A percentile compares a stretch with the other conserved stretches of the same genome.
Conservation (phyloP, 202 grass and related monocot species). For the Panicum virgatum region DNA sequence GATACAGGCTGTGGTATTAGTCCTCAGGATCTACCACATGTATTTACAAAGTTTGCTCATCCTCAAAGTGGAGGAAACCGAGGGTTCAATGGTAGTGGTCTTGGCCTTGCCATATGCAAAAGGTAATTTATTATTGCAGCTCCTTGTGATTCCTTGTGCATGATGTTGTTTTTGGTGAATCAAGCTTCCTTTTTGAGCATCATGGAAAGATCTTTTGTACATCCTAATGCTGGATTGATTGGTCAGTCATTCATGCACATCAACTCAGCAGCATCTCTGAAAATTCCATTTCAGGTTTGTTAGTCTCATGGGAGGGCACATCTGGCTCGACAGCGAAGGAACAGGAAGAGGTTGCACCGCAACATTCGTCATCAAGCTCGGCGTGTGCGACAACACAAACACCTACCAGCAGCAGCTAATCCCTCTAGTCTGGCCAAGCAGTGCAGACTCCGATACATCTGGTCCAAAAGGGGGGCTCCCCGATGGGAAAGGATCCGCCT, state of each 20-base stretch:
- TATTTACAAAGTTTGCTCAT: conserved; percentile 88
- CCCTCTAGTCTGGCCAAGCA: conserved; percentile 53
- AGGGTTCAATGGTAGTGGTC: conserved; percentile 73
- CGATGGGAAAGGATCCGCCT: conserved; percentile 26
- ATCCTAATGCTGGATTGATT: not conserved
- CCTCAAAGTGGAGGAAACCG: conserved; percentile 55
- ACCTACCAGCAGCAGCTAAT: conserved; percentile 64
- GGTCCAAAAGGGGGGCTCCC: conserved; percentile 20
- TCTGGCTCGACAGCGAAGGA: conserved; percentile 97
- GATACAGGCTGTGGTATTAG: conserved; percentile 97
- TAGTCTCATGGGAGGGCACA: conserved; percentile 89
- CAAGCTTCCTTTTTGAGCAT: not conserved
- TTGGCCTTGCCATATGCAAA: conserved; percentile 92
- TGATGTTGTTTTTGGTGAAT: not conserved
- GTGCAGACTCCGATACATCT: conserved; percentile 36
- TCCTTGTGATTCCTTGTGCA: not conserved
- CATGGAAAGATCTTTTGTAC: not conserved
- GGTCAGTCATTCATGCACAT: not conserved
- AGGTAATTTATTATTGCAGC: conserved; percentile 44
- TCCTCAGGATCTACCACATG: conserved; percentile 73
- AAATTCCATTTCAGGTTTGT: conserved; percentile 60
- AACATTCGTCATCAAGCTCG: conserved; percentile 73
- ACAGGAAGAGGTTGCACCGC: conserved; percentile 84
- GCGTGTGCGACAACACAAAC: conserved; percentile 52
- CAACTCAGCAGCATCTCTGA: not conserved